Conservation (phyloP, 345 rosid species). For the Camelina hispida region DNA sequence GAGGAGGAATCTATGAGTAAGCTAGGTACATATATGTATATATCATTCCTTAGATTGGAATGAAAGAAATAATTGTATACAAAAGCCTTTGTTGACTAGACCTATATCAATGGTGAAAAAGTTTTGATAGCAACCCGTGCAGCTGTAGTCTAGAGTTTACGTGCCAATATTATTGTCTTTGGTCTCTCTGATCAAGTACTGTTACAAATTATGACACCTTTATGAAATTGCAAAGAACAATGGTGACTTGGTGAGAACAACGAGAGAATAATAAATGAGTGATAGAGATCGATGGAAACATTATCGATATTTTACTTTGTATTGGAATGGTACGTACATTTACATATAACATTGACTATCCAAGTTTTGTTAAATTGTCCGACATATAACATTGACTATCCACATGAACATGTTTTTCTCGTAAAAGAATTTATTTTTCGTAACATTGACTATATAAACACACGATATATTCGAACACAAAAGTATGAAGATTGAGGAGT, state of each 20-base stretch:
- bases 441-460: not conserved
- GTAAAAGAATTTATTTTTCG: not conserved
- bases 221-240: constrained; percentile 20
- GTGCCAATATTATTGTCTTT: constrained; percentile 42
- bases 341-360: not conserved
- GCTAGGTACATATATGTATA: constrained; percentile 18
- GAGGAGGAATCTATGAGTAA: constrained; percentile 26
- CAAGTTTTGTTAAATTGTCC: not conserved
- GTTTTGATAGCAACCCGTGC: constrained; percentile 40
- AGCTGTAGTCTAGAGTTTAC: constrained; percentile 33
- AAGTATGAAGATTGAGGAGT: not conserved
- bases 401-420: not conserved
- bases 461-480: not conserved
- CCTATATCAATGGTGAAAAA: constrained; percentile 25
- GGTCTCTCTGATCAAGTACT: constrained; percentile 39
- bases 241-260: constrained; percentile 5
- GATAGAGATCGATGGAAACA: constrained; percentile 26
- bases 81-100: constrained; percentile 31
- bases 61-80: constrained; percentile 27
- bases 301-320: not conserved
- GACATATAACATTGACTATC: not conserved
- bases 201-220: constrained; percentile 29
- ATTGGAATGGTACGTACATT: not conserved
- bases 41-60: constrained; percentile 25
- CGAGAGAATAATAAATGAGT: constrained; percentile 27